phyloP scores from a whole-genome alignment of 495 filamentous ascomycete genomes.

The Pyrenopolyporus hunteri region DNA sequence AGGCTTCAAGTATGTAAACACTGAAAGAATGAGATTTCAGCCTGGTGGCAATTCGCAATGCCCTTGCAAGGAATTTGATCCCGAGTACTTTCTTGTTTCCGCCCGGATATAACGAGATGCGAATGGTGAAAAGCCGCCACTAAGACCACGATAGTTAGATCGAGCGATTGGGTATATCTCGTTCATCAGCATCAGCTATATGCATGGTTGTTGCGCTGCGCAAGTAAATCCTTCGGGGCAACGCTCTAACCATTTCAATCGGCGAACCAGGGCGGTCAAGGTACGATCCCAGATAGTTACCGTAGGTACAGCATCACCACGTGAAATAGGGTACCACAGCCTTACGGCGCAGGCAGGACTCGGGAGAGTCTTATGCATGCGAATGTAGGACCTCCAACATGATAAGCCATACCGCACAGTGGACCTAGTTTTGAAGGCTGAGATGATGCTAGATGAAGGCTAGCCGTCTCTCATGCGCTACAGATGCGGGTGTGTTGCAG shows the following conservation, averaged over 20 bases:
- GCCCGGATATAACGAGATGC: constrained; percentile 4
- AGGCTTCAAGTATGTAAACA: constrained; percentile 2
- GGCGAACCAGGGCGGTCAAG: constrained; percentile 19
- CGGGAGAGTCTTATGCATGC: constrained; percentile 18
- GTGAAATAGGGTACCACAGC: constrained; percentile 34
- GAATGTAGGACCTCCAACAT: constrained; percentile 8
- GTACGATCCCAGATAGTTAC: constrained; percentile 4
- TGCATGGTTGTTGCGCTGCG: constrained; percentile 27
- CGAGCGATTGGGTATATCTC: constrained; percentile 24
- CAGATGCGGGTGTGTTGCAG: constrained; percentile 37
- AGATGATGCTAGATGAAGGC: constrained; percentile 11
- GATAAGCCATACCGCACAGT: constrained; percentile 13
- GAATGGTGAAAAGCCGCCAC: background rate
- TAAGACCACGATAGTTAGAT: constrained; percentile 12
- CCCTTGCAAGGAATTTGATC: too few relatives aligned
- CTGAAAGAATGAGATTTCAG: constrained; percentile 1
- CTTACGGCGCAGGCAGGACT: constrained; percentile 15
- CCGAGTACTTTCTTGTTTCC: too few relatives aligned
- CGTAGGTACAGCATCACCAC: constrained; percentile 30
- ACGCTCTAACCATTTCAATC: background rate
- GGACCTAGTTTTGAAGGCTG: constrained; percentile 7
- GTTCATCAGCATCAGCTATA: constrained; percentile 21
- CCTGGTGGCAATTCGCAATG: constrained; percentile 6
- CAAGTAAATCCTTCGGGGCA: constrained; percentile 28
- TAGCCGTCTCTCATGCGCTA: constrained; percentile 6